Evolutionary conservation across 1,284 basidiomycete species (phyloP).

Genomic region (Termitomyces sp.): DNA sequence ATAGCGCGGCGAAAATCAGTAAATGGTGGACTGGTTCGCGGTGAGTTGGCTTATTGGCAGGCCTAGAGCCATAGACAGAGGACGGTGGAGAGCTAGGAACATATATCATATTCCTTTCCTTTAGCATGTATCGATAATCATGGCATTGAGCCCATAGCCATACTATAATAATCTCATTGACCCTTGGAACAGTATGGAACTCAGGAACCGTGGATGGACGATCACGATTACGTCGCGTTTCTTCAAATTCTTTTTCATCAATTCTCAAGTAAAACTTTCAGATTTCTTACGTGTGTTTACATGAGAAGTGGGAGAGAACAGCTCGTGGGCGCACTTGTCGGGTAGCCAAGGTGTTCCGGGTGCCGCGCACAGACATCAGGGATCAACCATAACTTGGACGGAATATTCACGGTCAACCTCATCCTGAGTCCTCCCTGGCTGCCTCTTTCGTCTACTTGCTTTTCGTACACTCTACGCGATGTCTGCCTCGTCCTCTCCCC

Average conservation of each 20-base stretch:
- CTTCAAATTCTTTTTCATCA: not conserved
- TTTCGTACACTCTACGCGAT: conserved; percentile 3
- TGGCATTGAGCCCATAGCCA: conserved; percentile 6
- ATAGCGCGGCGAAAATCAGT: conserved; percentile 69
- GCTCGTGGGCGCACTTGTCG: not conserved
- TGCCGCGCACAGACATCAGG: not conserved
- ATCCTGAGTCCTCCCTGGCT: not conserved
- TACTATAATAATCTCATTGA: not conserved
- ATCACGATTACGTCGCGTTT: not conserved
- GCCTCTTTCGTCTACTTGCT: not conserved
- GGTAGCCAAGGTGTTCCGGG: conserved; percentile 19
- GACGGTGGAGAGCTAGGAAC: conserved; percentile 11
- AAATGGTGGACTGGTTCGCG: conserved; percentile 72
- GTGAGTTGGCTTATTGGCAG: conserved; percentile 9
- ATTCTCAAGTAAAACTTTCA: not conserved
- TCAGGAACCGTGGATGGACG: conserved; percentile 4
- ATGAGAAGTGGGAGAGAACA: too few relatives aligned
- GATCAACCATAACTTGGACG: conserved; percentile 1
- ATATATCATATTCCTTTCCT: conserved; percentile 5
- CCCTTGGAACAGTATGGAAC: not conserved
- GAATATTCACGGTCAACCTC: conserved; percentile 1
- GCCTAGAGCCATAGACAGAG: conserved; percentile 3
- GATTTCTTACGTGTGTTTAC: not conserved
- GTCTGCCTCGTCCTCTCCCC: conserved; percentile 9
- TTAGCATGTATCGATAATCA: conserved; percentile 13